Conservation (phyloP, 2,329 filamentous ascomycete species). For the Pyrenochaeta sp. region DNA sequence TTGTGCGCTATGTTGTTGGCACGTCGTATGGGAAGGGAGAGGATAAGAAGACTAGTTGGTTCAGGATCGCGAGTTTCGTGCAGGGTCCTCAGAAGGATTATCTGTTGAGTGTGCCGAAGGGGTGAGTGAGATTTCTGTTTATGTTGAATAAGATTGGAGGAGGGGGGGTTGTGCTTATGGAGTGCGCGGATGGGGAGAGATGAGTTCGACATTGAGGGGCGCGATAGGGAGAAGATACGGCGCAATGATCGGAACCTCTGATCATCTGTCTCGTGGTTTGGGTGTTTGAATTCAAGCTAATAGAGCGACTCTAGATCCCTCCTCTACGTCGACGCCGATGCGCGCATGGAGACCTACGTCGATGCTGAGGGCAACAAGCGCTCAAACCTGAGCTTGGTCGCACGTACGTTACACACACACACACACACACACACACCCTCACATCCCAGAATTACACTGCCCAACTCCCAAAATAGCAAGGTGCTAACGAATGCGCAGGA, state of each 20-base stretch:
- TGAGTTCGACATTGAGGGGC: background rate
- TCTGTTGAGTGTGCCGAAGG: slow-evolving; percentile 79
- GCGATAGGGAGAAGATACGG: background rate
- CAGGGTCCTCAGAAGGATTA: slow-evolving; percentile 76
- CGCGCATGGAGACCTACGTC: slow-evolving; percentile 69
- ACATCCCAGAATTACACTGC: background rate
- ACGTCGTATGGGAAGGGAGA: slow-evolving; percentile 72
- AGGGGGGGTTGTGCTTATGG: background rate
- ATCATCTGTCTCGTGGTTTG: background rate
- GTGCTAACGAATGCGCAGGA: slow-evolving; percentile 24
- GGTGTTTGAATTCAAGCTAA: slow-evolving; percentile 1
- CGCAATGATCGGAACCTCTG: background rate
- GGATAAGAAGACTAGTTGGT: slow-evolving; percentile 84
- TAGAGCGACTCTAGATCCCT: slow-evolving; percentile 65
- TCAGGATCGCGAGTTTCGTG: slow-evolving; percentile 77
- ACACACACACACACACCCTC: background rate
- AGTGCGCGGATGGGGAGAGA: background rate
- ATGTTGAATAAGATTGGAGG: slow-evolving; percentile 1
- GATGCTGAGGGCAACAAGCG: slow-evolving; percentile 73
- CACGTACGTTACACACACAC: slow-evolving; percentile 69
- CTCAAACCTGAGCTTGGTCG: slow-evolving; percentile 73
- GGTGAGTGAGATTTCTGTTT: slow-evolving; percentile 64
- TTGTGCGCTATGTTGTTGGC: slow-evolving; percentile 80
- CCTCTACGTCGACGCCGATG: slow-evolving; percentile 86
- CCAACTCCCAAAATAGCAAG: background rate